phyloP scores from a whole-genome alignment of 2,329 filamentous ascomycete genomes.

The Calonectria leucothoes region DNA sequence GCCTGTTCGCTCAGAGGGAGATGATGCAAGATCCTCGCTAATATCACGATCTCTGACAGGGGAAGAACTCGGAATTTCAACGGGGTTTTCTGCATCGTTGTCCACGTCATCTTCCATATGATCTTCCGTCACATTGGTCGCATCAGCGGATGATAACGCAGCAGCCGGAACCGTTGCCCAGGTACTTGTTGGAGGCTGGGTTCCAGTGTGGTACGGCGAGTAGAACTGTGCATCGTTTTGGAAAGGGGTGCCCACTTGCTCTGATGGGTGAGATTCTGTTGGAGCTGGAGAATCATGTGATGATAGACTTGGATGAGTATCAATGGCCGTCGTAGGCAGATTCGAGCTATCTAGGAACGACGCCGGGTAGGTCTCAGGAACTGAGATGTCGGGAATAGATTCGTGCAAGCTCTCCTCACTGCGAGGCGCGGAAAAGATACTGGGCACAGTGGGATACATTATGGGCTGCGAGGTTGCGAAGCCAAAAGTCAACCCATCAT shows the following conservation, averaged over 20 bases:
- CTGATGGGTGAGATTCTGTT: not conserved
- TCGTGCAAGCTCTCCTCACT: constrained; percentile 13
- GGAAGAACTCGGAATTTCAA: constrained; percentile 39
- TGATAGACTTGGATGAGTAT: constrained; percentile 23
- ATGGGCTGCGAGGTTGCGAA: constrained; percentile 29
- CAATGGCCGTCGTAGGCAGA: constrained; percentile 12
- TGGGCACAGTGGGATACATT: constrained; percentile 30
- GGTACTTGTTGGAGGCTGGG: constrained; percentile 20
- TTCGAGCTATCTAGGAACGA: constrained; percentile 33
- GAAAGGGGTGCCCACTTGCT: constrained; percentile 19
- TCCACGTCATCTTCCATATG: constrained; percentile 32
- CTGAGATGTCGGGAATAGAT: constrained; percentile 14
- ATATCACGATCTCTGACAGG: constrained; percentile 26
- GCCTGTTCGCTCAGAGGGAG: constrained; percentile 14
- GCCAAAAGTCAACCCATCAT: constrained; percentile 29
- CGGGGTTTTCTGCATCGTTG: constrained; percentile 32
- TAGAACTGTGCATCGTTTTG: constrained; percentile 18
- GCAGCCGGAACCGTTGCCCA: constrained; percentile 27
- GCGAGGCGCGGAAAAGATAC: constrained; percentile 23
- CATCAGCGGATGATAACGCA: constrained; percentile 14
- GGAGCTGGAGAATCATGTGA: constrained; percentile 18
- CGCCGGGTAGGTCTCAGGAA: constrained; percentile 34
- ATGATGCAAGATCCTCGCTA: constrained; percentile 17
- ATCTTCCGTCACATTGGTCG: constrained; percentile 30
- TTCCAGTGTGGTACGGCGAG: constrained; percentile 14